These are phyloP conservation scores for Terfezia boudieri DNA, from an alignment of 495 filamentous ascomycete genomes.

Conservation along the genomic window DNA sequence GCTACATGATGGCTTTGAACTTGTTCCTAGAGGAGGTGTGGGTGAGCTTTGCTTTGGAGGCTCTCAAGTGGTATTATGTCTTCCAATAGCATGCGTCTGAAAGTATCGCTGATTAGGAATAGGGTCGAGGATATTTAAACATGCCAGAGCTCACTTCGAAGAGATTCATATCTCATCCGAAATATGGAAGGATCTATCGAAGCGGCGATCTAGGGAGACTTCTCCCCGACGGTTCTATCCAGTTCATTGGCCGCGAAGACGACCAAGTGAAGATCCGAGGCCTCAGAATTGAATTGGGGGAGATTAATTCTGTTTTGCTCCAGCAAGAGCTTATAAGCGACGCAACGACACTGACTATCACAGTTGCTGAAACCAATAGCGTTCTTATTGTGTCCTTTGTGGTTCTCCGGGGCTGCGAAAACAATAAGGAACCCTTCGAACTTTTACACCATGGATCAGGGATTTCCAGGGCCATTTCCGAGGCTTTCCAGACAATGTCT, in stretches of 20 bases:
- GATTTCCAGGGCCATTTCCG: conserved; percentile 8
- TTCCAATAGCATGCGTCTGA: neutral
- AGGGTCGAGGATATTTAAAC: conserved; percentile 35
- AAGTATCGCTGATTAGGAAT: neutral
- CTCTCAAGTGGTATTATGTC: conserved; percentile 34
- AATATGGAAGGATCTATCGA: conserved; percentile 44
- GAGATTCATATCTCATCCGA: conserved; percentile 42
- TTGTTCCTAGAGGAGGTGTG: conserved; percentile 41
- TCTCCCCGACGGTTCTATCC: conserved; percentile 35
- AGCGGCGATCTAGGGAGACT: conserved; percentile 51
- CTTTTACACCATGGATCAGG: conserved; percentile 3
- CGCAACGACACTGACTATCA: conserved; percentile 31
- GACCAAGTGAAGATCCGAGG: conserved; percentile 28
- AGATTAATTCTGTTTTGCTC: conserved; percentile 39
- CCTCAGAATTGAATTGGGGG: conserved; percentile 35
- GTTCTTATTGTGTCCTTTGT: conserved; percentile 29
- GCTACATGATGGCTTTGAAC: conserved; percentile 18
- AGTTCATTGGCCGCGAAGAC: conserved; percentile 24
- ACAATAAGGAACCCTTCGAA: neutral
- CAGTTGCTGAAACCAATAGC: conserved; percentile 6
- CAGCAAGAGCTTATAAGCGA: conserved; percentile 24
- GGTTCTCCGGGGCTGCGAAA: conserved; percentile 9
- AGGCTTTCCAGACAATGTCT: conserved; percentile 24
- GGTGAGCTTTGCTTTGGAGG: conserved; percentile 76
- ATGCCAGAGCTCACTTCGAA: conserved; percentile 29